Evolutionary conservation across 164 flowering plant species (phyloP).

Genomic region (Stephania japonica): DNA sequence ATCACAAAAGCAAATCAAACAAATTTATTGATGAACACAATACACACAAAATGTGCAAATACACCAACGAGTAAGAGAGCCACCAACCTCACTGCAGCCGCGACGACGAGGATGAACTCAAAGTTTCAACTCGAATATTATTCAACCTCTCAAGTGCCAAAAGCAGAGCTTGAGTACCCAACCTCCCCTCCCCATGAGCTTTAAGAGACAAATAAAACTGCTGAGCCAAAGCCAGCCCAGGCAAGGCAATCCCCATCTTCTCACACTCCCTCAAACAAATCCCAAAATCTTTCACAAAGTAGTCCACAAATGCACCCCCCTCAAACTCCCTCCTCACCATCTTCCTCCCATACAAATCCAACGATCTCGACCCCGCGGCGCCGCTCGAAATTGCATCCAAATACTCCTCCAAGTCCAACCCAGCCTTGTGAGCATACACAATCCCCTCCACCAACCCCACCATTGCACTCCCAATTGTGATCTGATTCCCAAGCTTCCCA

Average conservation of each 20-base stretch:
- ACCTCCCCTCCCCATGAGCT: conserved; percentile 82
- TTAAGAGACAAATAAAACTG: conserved; percentile 79
- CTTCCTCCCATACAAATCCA: conserved; percentile 72
- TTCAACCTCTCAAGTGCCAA: conserved; percentile 82
- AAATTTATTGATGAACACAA: no score
- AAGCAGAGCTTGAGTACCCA: conserved; percentile 83
- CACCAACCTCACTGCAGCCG: neutral
- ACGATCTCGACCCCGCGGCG: conserved; percentile 80
- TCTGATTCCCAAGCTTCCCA: conserved; percentile 81
- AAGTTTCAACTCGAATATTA: conserved; percentile 26
- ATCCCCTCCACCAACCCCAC: conserved; percentile 91
- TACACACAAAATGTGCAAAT: no score
- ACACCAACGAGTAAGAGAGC: no score
- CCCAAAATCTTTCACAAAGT: conserved; percentile 91
- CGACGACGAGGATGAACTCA: neutral
- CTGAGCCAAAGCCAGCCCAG: conserved; percentile 87
- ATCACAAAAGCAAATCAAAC: no score
- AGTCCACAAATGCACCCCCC: conserved; percentile 73
- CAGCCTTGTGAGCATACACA: conserved; percentile 73
- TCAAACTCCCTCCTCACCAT: conserved; percentile 80
- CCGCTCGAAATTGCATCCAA: conserved; percentile 72
- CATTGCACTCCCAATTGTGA: conserved; percentile 79
- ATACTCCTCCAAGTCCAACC: conserved; percentile 48
- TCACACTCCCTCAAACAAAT: conserved; percentile 86
- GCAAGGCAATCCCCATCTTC: conserved; percentile 72